These are phyloP conservation scores for Eucalyptus grandis DNA, from an alignment of 345 rosid genomes.

Conservation along the genomic window DNA sequence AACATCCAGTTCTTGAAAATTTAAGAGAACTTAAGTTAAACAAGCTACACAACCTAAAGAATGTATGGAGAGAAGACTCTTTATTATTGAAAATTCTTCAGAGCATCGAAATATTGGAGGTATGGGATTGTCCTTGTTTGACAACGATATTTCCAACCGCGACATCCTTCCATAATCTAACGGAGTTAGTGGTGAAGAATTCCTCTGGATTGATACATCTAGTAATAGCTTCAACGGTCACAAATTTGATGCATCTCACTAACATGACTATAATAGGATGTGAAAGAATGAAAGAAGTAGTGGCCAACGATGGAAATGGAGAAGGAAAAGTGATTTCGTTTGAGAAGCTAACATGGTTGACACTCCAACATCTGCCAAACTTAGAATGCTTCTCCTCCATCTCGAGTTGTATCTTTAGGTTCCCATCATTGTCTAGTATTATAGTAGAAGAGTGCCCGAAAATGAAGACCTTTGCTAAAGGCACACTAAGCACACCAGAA, in stretches of 20 bases:
- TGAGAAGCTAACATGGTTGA: rapidly evolving
- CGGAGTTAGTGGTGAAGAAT: not conserved
- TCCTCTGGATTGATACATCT: not conserved
- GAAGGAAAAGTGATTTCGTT: not conserved
- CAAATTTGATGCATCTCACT: not conserved
- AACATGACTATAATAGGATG: not conserved
- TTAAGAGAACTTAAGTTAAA: not conserved
- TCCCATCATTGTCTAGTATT: rapidly evolving
- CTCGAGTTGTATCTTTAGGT: rapidly evolving
- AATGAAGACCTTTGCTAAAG: not conserved
- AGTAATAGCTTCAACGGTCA: not conserved
- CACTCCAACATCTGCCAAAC: not conserved
- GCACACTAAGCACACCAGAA: rapidly evolving
- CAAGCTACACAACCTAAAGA: not conserved
- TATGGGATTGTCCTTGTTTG: not conserved
- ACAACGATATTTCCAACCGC: rapidly evolving
- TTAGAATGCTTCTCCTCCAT: not conserved
- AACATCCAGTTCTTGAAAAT: not conserved
- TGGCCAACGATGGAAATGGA: rapidly evolving
- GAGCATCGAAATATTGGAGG: rapidly evolving
- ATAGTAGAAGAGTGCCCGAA: rapidly evolving
- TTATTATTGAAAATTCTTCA: not conserved
- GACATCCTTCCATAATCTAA: not conserved
- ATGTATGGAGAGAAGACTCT: not conserved
- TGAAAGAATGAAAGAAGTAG: not conserved